Base-by-base conservation (phyloP, 176 grass and related monocot genomes). In the Tillandsia fasciculata region DNA sequence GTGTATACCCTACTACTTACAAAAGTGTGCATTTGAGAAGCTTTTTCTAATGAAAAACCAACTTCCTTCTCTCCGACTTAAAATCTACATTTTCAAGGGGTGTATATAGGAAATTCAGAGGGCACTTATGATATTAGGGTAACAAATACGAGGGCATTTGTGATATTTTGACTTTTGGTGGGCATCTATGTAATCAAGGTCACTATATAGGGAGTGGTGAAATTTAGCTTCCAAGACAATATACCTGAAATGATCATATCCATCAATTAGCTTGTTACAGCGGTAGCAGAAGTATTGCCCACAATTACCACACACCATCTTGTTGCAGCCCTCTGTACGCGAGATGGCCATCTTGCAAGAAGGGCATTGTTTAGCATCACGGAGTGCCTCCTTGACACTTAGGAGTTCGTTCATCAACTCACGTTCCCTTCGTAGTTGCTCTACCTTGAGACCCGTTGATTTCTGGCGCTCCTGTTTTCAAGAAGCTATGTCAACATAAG, bases 201-300 rank as follows among this genome's bases (percentile, higher is more conserved):
- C 33, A 7, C 33, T 42, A 42, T 5, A 42, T 42, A 42, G 33
- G 33, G 4, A 42, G 5, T 6, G 33, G 33, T 42, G 33, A 42
- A 42, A 42, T 42, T 42, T 42, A 1, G 33, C 33, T 20, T 61
- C n/a, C 56, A 15, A 61, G 22, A 61, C 22, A 77, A 84, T 66
- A 24, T 51, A 84, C 90, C 66, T 83, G 72, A 94, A 89, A 94
- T 94, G 90, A 2, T 94, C 90, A 81, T 89, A 94, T 53, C 86
- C 90, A 59, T 74, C 77, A 81, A 94, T 94, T 20, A 64, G 65
- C 61, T 53, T 66, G 52, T 94, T 94, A 70, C 90, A 94, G 56
- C 80, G 83, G 70, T 94, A 94, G 78, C 90, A 94, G 57, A 94
- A 94, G 53, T 48, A 83, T 61, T 81, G 64, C 10, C 76, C 53